Conservation (phyloP, 163 green algal genomes). For the Chlorella variabilis region DNA sequence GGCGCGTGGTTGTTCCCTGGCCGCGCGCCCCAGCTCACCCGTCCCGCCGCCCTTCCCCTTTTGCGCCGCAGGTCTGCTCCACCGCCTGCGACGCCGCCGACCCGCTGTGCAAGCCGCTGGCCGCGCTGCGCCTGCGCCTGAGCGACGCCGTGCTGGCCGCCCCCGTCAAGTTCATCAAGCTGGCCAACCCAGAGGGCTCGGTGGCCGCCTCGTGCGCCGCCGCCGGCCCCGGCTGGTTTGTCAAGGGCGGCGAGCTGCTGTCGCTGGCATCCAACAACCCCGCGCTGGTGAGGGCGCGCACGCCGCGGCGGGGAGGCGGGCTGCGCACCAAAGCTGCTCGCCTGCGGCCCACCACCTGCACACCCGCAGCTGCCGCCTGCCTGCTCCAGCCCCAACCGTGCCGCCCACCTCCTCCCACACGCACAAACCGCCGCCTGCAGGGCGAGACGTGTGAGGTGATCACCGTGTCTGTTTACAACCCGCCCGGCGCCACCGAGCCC, state of each 20-base stretch:
- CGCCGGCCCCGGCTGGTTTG: constrained; percentile 14
- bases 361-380: too few species aligned
- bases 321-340: too few species aligned
- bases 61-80: constrained; percentile 29
- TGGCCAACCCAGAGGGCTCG: not conserved
- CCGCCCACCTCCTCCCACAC: not conserved
- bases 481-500: not conserved
- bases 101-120: constrained; percentile 17
- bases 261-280: not conserved
- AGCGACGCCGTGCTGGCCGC: not conserved
- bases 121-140: constrained; percentile 24
- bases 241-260: not conserved
- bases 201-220: not conserved
- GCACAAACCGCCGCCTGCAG: not conserved
- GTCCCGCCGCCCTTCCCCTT: not conserved
- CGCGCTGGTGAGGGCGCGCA: not conserved
- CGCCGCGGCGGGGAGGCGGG: too few species aligned
- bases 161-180: not conserved
- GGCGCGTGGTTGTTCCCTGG: too few species aligned
- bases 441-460: constrained; percentile 26
- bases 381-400: too few species aligned
- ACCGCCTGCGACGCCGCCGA: not conserved
- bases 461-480: constrained; percentile 3
- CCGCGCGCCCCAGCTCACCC: too few species aligned
- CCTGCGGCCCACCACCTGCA: not conserved